Conservation (phyloP, 108 stramenopile genomes). For the Chaetoceros muelleri region DNA sequence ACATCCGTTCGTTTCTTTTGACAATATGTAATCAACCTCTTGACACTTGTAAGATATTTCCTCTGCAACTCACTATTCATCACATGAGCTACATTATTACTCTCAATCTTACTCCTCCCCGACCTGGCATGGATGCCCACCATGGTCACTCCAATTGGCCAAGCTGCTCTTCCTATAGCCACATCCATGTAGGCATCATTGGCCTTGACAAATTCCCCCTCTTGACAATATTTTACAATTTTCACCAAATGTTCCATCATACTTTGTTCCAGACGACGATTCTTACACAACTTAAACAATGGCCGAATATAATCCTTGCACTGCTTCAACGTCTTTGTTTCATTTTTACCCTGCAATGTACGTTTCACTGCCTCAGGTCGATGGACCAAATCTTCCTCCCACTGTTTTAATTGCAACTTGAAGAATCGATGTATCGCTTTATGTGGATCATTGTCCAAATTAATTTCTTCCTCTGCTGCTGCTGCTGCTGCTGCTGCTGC, state of each 20-base stretch:
- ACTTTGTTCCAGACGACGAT: slow-evolving; percentile 36
- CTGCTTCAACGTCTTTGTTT: slow-evolving; percentile 88
- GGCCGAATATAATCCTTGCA: slow-evolving; percentile 96
- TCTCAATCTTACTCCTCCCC: slow-evolving; percentile 89
- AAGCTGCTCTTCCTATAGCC: slow-evolving; percentile 93
- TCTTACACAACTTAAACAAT: slow-evolving; percentile 71
- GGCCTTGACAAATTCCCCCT: slow-evolving; percentile 91
- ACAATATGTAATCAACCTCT: slow-evolving; percentile 90
- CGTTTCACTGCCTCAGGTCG: slow-evolving; percentile 50
- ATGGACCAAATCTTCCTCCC: slow-evolving; percentile 73
- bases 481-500: slow-evolving; percentile 1
- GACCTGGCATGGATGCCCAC: slow-evolving; percentile 96
- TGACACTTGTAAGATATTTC: slow-evolving; percentile 95
- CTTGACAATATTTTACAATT: slow-evolving; percentile 77
- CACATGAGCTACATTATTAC: slow-evolving; percentile 93
- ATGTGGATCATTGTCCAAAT: slow-evolving; percentile 40
- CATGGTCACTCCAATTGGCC: slow-evolving; percentile 99
- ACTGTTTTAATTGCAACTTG: slow-evolving; percentile 71
- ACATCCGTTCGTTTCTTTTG: slow-evolving; percentile 82
- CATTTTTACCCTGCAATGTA: slow-evolving; percentile 65
- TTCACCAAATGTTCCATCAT: slow-evolving; percentile 53
- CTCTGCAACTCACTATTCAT: slow-evolving; percentile 89
- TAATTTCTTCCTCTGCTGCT: slow-evolving; percentile 15
- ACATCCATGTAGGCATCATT: slow-evolving; percentile 91
- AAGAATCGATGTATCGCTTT: slow-evolving; percentile 72